phyloP scores from a whole-genome alignment of 495 filamentous ascomycete genomes.

The Penicillium atrosanguineum region DNA sequence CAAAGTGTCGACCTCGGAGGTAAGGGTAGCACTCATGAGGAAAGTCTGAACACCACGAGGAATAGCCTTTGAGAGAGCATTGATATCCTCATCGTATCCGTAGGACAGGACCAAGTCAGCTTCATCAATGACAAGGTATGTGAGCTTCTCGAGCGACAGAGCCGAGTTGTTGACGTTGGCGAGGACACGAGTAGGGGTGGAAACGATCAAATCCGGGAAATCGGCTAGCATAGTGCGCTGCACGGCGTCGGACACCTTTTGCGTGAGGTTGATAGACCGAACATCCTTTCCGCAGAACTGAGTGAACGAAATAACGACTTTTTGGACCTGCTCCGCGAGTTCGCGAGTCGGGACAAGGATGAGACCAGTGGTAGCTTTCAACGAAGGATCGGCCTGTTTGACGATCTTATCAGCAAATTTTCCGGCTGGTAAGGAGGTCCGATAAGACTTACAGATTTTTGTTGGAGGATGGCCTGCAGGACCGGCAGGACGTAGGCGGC shows the following conservation, averaged over 20 bases:
- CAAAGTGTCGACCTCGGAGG: constrained; percentile 77
- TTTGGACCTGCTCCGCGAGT: constrained; percentile 84
- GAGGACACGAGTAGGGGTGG: constrained; percentile 78
- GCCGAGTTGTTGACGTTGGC: constrained; percentile 66
- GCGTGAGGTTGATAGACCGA: constrained; percentile 77
- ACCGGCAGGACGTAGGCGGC: constrained; percentile 95
- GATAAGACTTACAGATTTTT: constrained; percentile 58
- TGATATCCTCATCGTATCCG: constrained; percentile 88
- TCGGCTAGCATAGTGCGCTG: constrained; percentile 84
- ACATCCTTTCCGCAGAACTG: constrained; percentile 82
- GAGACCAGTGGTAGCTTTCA: constrained; percentile 61
- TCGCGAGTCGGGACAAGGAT: constrained; percentile 94
- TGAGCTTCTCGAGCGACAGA: constrained; percentile 66
- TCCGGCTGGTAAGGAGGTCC: not conserved
- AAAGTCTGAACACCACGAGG: constrained; percentile 86
- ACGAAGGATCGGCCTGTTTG: constrained; percentile 33
- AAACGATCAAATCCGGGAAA: constrained; percentile 81
- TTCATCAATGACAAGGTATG: constrained; percentile 88
- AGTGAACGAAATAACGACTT: constrained; percentile 67
- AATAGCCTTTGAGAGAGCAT: constrained; percentile 67
- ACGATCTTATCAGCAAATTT: not conserved
- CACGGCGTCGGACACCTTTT: constrained; percentile 81
- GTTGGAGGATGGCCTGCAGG: constrained; percentile 73
- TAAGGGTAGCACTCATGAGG: constrained; percentile 90
- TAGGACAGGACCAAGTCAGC: constrained; percentile 93